Evolutionary conservation across 1,284 basidiomycete genomes (phyloP).

Genomic region (Phellinidium pouzarii): DNA sequence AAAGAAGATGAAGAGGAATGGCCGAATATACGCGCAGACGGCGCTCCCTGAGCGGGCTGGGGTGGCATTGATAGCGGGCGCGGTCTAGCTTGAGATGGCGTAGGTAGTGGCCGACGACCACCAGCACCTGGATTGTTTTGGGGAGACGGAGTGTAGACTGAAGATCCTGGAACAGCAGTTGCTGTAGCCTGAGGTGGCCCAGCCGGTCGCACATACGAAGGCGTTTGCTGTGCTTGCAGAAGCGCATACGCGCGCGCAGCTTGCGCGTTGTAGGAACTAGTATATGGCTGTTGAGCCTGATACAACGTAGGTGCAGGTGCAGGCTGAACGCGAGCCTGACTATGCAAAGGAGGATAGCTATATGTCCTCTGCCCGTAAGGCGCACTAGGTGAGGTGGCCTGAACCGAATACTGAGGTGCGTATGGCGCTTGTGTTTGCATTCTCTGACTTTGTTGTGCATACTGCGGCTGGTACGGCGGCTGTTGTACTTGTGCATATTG

Average conservation of each 20-base stretch:
- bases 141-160: slow-evolving; percentile 9
- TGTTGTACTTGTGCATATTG: not conserved
- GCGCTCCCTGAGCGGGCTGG: slow-evolving; percentile 1
- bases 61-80: slow-evolving; percentile 17
- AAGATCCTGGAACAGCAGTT: not conserved
- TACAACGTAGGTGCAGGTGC: not conserved
- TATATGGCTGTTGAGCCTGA: not conserved
- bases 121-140: not conserved
- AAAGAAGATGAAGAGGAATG: slow-evolving; percentile 10
- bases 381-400: not conserved
- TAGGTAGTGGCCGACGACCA: slow-evolving; percentile 9
- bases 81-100: slow-evolving; percentile 1
- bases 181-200: slow-evolving; percentile 2
- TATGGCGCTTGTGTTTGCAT: not conserved
- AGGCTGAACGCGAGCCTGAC: not conserved
- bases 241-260: not conserved
- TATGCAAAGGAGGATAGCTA: not conserved
- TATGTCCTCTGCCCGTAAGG: not conserved
- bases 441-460: not conserved
- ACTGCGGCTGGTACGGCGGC: slow-evolving; percentile 5
- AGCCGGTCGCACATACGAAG: slow-evolving; percentile 1
- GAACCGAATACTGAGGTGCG: not conserved
- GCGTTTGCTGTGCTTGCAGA: slow-evolving; percentile 8
- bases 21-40: not conserved
- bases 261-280: not conserved